A percentile compares a stretch with the other conserved stretches of the same genome.
Conservation (phyloP, 352 stramenopile genomes). For the Phytopythium vexans region DNA sequence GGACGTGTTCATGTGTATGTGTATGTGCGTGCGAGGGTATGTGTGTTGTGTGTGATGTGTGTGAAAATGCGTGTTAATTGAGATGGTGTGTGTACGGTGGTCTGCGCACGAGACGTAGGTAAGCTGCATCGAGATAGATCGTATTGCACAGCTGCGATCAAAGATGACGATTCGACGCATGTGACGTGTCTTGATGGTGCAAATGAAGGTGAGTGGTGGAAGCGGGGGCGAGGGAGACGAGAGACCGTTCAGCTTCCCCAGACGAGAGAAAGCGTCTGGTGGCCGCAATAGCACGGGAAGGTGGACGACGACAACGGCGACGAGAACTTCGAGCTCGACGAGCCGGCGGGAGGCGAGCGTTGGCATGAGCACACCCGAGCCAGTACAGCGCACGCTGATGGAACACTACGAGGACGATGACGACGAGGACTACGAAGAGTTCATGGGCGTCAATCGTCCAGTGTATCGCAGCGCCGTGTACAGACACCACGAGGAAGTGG, state of each 20-base stretch:
- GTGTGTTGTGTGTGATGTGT: too few relatives aligned
- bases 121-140: too few relatives aligned
- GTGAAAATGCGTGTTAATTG: too few relatives aligned
- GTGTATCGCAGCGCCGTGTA: conserved; percentile 10
- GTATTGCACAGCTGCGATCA: too few relatives aligned
- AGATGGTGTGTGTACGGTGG: too few relatives aligned
- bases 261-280: conserved; percentile 5
- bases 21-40: too few relatives aligned
- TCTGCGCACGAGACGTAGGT: too few relatives aligned
- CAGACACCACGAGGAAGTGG: conserved; percentile 6
- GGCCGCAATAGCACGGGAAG: neutral
- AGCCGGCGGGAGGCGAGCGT: conserved; percentile 6
- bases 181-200: too few relatives aligned
- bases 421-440: conserved; percentile 33
- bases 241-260: conserved; percentile 6
- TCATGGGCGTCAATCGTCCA: neutral
- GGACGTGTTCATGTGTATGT: too few relatives aligned
- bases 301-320: neutral
- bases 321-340: conserved; percentile 1
- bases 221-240: neutral
- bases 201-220: too few relatives aligned
- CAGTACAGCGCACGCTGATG: conserved; percentile 63
- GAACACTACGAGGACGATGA: conserved; percentile 38
- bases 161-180: neutral
- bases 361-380: conserved; percentile 39